Base-by-base conservation (phyloP, 495 filamentous ascomycete species). In the Aspergillus campestris region DNA sequence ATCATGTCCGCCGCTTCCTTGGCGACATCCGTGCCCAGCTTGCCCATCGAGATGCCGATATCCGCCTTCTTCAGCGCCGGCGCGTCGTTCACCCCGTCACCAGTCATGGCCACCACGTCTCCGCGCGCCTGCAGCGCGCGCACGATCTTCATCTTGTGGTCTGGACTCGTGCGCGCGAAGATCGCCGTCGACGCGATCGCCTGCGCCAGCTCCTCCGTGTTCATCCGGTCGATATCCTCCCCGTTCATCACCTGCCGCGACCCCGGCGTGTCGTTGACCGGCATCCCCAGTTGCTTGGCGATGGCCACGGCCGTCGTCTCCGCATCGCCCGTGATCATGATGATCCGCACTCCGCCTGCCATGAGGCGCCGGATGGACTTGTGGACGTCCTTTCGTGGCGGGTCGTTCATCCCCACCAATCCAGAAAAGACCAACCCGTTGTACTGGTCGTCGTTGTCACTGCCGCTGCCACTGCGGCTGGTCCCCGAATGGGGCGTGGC, bases 1-100 rank as follows among this genome's bases (percentile, higher is more conserved):
- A 98, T 97, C 92, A 98, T 98, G 60, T 98, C 92, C n/a, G 94
- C 88, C 30, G 92, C 92, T 65, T 98, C 92, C 73, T 98, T 98
- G 48, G 92, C 92, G 31, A 98, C 92, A 57, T 98, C 92, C 2
- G 92, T 98, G 37, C 92, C 92, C 30, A 95, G 80, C 53, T 81
- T 77, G 48, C 92, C 92, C 92, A 98, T 98, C 9, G 90, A 87
- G 47, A 98, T 91, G 29, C 92, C 92, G 64, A 98, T 98, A 56
- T 98, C 92, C 3, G 92, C 92, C 66, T 90, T 94, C 65, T 98
- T 98, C 43, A 98, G 70, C 3, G 92, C 92, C 3, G 92, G 92
- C 14, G 92, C 92, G 67, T 98, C 92, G 53, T 98, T 98, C 38
- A 98, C 92, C 44, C 92, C 92, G 54, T 98, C 92, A 7, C 92